phyloP scores from a whole-genome alignment of 164 flowering plant species.

The Pachysandra terminalis region DNA sequence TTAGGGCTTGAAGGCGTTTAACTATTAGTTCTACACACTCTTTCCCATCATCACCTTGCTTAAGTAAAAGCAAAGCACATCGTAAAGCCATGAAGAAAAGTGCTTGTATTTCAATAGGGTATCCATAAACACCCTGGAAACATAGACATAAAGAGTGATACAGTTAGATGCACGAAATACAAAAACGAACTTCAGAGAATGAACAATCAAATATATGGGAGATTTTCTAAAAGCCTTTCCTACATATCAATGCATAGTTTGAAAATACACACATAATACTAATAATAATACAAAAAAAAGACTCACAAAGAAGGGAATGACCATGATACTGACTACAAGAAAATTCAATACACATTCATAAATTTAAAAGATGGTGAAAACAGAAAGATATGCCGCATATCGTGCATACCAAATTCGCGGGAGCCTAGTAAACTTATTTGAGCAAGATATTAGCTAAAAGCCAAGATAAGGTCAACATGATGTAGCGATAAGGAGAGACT shows the following conservation, averaged over 20 bases:
- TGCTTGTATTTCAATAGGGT: conserved; percentile 57
- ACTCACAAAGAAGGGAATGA: background rate
- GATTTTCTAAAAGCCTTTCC: background rate
- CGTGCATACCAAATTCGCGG: background rate
- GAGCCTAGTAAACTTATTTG: background rate
- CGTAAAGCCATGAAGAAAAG: conserved; percentile 56
- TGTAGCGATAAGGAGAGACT: background rate
- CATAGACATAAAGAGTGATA: background rate
- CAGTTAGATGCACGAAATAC: background rate
- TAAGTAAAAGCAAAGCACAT: conserved; percentile 37
- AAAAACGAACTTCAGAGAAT: background rate
- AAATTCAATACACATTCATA: background rate
- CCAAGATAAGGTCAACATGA: background rate
- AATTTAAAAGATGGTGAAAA: background rate
- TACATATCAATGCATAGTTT: background rate
- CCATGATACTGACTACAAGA: background rate
- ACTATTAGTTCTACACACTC: conserved; percentile 34
- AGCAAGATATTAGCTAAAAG: background rate
- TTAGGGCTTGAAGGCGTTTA: conserved; percentile 45
- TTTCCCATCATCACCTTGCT: conserved; percentile 45
- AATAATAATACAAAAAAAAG: background rate
- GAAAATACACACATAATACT: background rate
- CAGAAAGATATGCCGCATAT: no score
- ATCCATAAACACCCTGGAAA: conserved; percentile 48
- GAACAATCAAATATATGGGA: background rate